phyloP scores from a whole-genome alignment of 78 protist species.

The Dictyostelium purpureum region DNA sequence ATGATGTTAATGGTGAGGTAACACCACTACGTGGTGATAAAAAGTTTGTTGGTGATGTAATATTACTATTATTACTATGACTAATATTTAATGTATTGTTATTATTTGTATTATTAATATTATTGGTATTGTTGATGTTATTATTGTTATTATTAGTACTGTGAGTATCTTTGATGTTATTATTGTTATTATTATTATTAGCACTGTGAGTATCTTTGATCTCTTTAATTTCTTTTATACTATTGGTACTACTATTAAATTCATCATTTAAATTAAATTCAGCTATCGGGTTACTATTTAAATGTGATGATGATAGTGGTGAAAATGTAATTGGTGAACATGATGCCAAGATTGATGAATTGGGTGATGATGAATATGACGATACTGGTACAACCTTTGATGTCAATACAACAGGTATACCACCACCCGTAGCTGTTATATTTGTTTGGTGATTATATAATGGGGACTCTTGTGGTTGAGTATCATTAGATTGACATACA shows the following conservation, averaged over 20 bases:
- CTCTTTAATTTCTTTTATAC: background rate
- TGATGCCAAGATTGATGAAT: slow-evolving; percentile 42
- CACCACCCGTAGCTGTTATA: background rate
- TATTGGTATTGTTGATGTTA: background rate
- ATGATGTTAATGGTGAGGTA: background rate
- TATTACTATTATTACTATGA: background rate
- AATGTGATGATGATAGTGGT: background rate
- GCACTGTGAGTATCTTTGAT: background rate
- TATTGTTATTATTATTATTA: background rate
- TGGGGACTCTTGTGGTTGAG: background rate
- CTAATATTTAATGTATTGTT: background rate
- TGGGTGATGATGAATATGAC: slow-evolving; percentile 66
- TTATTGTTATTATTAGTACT: background rate
- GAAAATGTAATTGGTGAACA: slow-evolving; percentile 52
- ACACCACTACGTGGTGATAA: slow-evolving; percentile 10
- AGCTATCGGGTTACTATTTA: background rate
- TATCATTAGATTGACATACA: background rate
- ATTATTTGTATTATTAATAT: background rate
- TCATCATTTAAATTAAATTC: background rate
- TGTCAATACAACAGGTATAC: slow-evolving; percentile 48
- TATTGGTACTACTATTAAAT: background rate
- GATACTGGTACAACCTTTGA: slow-evolving; percentile 54
- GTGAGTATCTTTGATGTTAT: background rate
- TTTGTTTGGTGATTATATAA: slow-evolving; percentile 8
- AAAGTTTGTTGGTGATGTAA: background rate